Conservation (phyloP, 1,284 basidiomycete species). For the Fereydounia khargensis region DNA sequence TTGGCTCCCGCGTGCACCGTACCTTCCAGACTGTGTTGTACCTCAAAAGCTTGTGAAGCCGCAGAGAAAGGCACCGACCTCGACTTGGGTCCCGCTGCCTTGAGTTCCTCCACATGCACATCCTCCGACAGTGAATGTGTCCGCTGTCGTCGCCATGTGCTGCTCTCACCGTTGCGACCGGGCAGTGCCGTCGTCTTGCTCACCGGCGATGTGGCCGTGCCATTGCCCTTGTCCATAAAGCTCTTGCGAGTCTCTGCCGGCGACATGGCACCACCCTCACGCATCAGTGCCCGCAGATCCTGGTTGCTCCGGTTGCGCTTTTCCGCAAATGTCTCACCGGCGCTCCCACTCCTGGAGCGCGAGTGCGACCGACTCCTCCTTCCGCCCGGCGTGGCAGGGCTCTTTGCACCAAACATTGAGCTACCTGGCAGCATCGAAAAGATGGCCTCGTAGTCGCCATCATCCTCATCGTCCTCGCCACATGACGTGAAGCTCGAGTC, state of each 20-base stretch:
- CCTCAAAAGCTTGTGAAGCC: conserved; percentile 31
- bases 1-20: conserved; percentile 14
- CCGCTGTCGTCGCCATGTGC: conserved; percentile 18
- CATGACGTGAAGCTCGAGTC: conserved; percentile 23
- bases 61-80: conserved; percentile 31
- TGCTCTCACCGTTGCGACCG: conserved; percentile 6
- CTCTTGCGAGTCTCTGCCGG: conserved; percentile 14
- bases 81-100: conserved; percentile 24
- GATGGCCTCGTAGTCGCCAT: conserved; percentile 52
- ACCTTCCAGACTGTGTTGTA: conserved; percentile 11
- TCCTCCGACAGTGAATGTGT: conserved; percentile 37
- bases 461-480: conserved; percentile 40
- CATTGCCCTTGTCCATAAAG: conserved; percentile 9
- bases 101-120: conserved; percentile 28
- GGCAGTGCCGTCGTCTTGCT: conserved; percentile 13
- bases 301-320: conserved; percentile 44
- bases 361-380: conserved; percentile 29
- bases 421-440: conserved; percentile 46
- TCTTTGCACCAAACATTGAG: conserved; percentile 17
- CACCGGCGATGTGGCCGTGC: conserved; percentile 10
- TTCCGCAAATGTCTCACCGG: conserved; percentile 43
- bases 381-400: conserved; percentile 27
- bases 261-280: conserved; percentile 38
- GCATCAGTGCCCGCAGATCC: conserved; percentile 40
- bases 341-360: conserved; percentile 37